Conservation (phyloP, 352 stramenopile genomes). For the Phytophthora kernoviae region DNA sequence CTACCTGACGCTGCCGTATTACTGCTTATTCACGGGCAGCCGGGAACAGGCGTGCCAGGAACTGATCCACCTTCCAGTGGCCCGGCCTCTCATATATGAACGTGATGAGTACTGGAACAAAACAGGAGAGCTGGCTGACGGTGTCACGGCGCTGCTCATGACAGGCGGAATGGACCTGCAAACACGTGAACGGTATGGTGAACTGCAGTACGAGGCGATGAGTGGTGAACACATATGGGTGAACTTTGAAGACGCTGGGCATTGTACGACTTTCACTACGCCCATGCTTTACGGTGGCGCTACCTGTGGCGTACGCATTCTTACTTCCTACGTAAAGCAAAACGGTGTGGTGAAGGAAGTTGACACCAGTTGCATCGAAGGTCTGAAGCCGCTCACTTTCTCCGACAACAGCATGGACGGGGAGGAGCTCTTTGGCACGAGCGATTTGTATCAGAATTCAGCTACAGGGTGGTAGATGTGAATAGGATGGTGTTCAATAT, state of each 20-base stretch:
- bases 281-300: conserved; percentile 41
- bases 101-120: conserved; percentile 77
- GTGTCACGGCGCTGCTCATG: conserved; percentile 58
- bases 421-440: conserved; percentile 46
- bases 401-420: conserved; percentile 24
- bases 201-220: conserved; percentile 55
- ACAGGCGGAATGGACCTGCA: conserved; percentile 61
- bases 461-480: conserved; percentile 18
- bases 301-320: conserved; percentile 71
- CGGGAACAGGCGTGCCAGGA: conserved; percentile 59
- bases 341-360: conserved; percentile 58
- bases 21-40: conserved; percentile 77
- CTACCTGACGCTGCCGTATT: conserved; percentile 70
- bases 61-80: conserved; percentile 47
- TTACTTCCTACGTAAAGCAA: conserved; percentile 69
- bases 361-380: conserved; percentile 70
- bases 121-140: conserved; percentile 44
- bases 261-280: conserved; percentile 85
- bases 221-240: conserved; percentile 63
- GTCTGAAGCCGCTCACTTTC: conserved; percentile 61
- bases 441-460: conserved; percentile 42
- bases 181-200: conserved; percentile 53
- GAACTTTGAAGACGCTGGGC: conserved; percentile 67
- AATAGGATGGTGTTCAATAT: conserved; percentile 15
- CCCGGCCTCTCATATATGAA: conserved; percentile 50